Evolutionary conservation across 23 red algal species (phyloP).

Genomic region (Gracilaria caudata): DNA sequence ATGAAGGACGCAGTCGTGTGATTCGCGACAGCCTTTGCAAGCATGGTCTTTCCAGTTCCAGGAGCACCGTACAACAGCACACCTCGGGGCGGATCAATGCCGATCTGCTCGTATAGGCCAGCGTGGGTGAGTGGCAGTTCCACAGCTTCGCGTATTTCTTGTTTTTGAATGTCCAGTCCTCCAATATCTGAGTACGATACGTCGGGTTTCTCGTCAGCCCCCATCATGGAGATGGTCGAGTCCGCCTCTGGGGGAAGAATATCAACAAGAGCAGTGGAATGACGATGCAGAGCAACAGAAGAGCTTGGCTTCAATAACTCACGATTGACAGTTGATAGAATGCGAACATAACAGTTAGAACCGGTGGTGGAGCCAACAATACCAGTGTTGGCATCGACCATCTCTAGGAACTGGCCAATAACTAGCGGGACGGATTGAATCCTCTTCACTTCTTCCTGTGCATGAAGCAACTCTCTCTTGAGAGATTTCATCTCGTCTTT

Average conservation of each 20-base stretch:
- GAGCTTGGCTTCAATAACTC: slow-evolving; percentile 94
- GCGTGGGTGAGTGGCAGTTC: slow-evolving; percentile 98
- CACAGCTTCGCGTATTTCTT: slow-evolving; percentile 99
- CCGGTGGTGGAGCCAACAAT: slow-evolving; percentile 96
- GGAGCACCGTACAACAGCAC: slow-evolving; percentile 96
- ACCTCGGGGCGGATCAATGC: slow-evolving; percentile 97
- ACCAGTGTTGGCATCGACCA: slow-evolving; percentile 94
- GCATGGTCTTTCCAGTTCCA: slow-evolving; percentile 98
- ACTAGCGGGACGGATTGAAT: slow-evolving; percentile 99
- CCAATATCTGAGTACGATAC: slow-evolving; percentile 99
- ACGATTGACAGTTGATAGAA: slow-evolving; percentile 92
- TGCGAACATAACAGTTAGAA: slow-evolving; percentile 95
- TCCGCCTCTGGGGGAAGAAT: slow-evolving; percentile 97
- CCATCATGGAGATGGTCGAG: slow-evolving; percentile 96
- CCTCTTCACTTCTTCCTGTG: slow-evolving; percentile 98
- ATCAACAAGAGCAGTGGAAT: slow-evolving; percentile 98
- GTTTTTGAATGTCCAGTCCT: slow-evolving; percentile 98
- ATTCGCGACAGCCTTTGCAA: slow-evolving; percentile 98
- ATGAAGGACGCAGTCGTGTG: slow-evolving; percentile 99
- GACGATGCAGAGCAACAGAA: slow-evolving; percentile 96
- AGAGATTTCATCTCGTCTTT: slow-evolving; percentile 99
- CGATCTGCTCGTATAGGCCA: slow-evolving; percentile 94
- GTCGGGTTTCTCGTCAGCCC: slow-evolving; percentile 90
- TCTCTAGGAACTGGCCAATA: slow-evolving; percentile 97
- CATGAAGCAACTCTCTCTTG: slow-evolving; percentile 88